Conservation (phyloP, 257 asterid species). For the Schizonepeta tenuifolia region DNA sequence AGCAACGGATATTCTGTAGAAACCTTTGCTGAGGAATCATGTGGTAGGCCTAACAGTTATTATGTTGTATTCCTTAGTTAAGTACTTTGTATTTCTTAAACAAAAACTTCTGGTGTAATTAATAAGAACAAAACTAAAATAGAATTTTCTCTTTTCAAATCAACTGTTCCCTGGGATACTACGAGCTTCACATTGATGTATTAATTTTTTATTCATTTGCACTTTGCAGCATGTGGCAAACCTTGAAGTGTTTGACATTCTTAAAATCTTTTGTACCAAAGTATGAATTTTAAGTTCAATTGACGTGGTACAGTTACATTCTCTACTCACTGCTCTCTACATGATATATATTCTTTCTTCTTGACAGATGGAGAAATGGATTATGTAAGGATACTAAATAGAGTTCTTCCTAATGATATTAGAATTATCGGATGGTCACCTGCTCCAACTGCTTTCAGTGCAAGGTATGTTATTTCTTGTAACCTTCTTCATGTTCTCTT, state of each 20-base stretch:
- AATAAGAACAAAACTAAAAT: background rate
- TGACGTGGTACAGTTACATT: background rate
- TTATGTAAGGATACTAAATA: conserved; percentile 74
- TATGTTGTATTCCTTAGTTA: conserved; percentile 23
- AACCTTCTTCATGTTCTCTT: conserved; percentile 24
- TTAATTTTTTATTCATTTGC: background rate
- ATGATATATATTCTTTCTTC: conserved; percentile 29
- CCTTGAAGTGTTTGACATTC: conserved; percentile 2
- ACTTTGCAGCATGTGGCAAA: conserved; percentile 6
- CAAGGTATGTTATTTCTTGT: conserved; percentile 58
- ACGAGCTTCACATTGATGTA: conserved; percentile 16
- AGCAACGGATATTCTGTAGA: conserved; percentile 53
- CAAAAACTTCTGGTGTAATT: background rate
- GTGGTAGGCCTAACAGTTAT: conserved; percentile 54
- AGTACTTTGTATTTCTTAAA: conserved; percentile 23
- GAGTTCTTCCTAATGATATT: conserved; percentile 86
- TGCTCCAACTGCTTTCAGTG: conserved; percentile 78
- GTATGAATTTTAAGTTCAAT: conserved; percentile 13
- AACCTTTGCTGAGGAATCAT: conserved; percentile 47
- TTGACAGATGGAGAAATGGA: conserved; percentile 74
- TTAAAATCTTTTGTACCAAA: background rate
- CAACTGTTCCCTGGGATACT: conserved; percentile 18
- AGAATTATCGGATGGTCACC: conserved; percentile 95
- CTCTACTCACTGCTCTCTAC: conserved; percentile 23
- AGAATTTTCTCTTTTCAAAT: conserved; percentile 11